Percentiles rank a stretch among this genome's conserved stretches.
These are phyloP conservation scores for Odontarrhena argentea DNA, from an alignment of 345 rosid species.

Conservation along the genomic window DNA sequence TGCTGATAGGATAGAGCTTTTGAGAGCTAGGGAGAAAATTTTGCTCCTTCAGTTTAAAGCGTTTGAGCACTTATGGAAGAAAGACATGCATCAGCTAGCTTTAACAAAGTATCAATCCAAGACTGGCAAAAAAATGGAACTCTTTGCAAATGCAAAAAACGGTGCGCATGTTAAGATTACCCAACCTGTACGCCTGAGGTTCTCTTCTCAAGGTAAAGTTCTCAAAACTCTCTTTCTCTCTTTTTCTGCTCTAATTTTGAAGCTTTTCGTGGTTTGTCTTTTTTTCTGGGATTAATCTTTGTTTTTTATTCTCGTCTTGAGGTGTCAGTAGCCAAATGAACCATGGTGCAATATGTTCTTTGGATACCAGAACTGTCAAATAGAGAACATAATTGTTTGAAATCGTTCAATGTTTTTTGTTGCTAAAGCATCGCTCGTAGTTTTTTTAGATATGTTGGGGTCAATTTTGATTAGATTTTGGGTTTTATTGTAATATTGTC, in stretches of 20 bases:
- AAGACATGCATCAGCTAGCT: slow-evolving; percentile 64
- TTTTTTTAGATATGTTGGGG: slow-evolving; percentile 22
- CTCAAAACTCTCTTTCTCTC: slow-evolving; percentile 6
- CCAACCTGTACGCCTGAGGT: slow-evolving; percentile 65
- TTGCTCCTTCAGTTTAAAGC: slow-evolving; percentile 77
- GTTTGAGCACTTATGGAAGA: slow-evolving; percentile 80
- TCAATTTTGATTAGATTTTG: slow-evolving; percentile 5
- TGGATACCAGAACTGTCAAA: slow-evolving; percentile 12
- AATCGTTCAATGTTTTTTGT: slow-evolving; percentile 2
- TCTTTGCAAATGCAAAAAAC: slow-evolving; percentile 49
- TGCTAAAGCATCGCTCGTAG: background rate
- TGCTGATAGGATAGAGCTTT: slow-evolving; percentile 46
- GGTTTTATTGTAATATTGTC: slow-evolving; percentile 11
- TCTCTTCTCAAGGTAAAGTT: slow-evolving; percentile 69
- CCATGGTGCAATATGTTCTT: slow-evolving; percentile 26
- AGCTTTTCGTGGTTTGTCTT: slow-evolving; percentile 4
- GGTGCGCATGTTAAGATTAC: slow-evolving; percentile 64
- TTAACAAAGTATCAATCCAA: slow-evolving; percentile 60
- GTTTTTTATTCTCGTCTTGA: slow-evolving; percentile 4
- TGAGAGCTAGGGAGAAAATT: slow-evolving; percentile 77
- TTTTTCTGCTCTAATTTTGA: slow-evolving; percentile 12
- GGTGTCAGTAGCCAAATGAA: slow-evolving; percentile 15
- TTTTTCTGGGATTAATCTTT: background rate
- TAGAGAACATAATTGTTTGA: slow-evolving; percentile 12
- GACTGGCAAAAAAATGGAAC: slow-evolving; percentile 67